Evolutionary conservation across 495 filamentous ascomycete genomes (phyloP), one percentile per base, ranked within the genome.

Genomic region (Jackrogersella minutella): DNA sequence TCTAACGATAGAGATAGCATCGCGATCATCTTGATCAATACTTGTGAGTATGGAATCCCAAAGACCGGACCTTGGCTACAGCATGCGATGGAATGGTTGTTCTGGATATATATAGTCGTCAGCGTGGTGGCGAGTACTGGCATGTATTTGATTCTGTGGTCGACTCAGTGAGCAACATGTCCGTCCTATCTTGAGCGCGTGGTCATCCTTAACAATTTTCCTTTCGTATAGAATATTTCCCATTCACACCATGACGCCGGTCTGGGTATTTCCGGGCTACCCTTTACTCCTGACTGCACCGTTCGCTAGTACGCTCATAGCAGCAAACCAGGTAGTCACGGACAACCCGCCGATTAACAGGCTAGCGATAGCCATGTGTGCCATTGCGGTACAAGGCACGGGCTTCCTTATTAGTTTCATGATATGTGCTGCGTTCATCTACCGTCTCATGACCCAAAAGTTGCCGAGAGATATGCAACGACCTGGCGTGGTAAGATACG

Each of bases 181-280:
- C 46, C 16, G 39, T 36, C 14, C 17, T 3, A 7, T 1, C 17
- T 2, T n/a, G 21, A 26, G 3, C 11, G 9, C 10, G 13, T 1
- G 3, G 4, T 10, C 11, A n/a, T n/a, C 21, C 26, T 21, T 13
- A 46, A 56, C 58, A 30, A 68, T 33, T 7, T 13, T 51, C 60
- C 10, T 31, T 7, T 19, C 56, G 56, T 11, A 22, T 30, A 78
- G 77, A 65, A 86, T 88, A 19, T 94, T 93, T 68, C 93, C 92
- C 1, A 91, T 96, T 31, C 86, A 88, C 16, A 87, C 88, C 31
- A 96, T 96, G 92, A 96, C 92, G 0, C 92, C 92, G 0, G 87
- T 94, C 44, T 96, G 92, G 92, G 93, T 96, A 31, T 96, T 96
- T 62, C 92, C 92, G 0, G 92, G 91, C 0, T 96, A 96, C 65